A percentile compares a stretch with the other conserved stretches of the same genome.
Conservation (phyloP, 108 stramenopile species). For the Parietichytrium sp. region DNA sequence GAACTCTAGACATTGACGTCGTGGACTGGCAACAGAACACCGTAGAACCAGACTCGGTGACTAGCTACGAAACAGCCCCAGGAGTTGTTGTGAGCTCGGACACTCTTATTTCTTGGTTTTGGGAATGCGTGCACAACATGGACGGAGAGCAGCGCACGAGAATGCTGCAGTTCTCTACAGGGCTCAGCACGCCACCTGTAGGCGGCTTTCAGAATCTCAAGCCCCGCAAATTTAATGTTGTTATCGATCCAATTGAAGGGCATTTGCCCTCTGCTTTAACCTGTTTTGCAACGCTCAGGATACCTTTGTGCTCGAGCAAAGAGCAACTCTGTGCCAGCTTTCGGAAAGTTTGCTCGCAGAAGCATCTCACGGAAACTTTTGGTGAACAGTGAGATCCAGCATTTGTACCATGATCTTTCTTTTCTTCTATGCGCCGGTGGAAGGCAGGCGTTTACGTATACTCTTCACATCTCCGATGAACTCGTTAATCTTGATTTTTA, state of each 20-base stretch:
- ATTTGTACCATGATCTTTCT: too few species aligned
- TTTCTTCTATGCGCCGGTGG: too few species aligned
- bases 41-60: not conserved
- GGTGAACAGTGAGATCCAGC: slow-evolving; percentile 25
- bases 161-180: slow-evolving; percentile 20
- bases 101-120: not conserved
- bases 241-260: not conserved
- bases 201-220: slow-evolving; percentile 33
- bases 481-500: too few species aligned
- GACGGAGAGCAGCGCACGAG: slow-evolving; percentile 18
- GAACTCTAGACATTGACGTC: slow-evolving; percentile 6
- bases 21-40: slow-evolving; percentile 5
- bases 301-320: not conserved
- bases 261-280: slow-evolving; percentile 27
- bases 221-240: not conserved
- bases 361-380: slow-evolving; percentile 8
- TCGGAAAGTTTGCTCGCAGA: not conserved
- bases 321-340: not conserved
- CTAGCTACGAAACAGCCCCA: not conserved
- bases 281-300: slow-evolving; percentile 18
- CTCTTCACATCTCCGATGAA: too few species aligned
- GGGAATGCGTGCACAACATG: slow-evolving; percentile 21
- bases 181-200: slow-evolving; percentile 5
- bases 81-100: not conserved
- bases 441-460: too few species aligned